These are phyloP conservation scores for Apophysomyces ossiformis DNA, from an alignment of 371 early-diverging fungal species.

Conservation along the genomic window DNA sequence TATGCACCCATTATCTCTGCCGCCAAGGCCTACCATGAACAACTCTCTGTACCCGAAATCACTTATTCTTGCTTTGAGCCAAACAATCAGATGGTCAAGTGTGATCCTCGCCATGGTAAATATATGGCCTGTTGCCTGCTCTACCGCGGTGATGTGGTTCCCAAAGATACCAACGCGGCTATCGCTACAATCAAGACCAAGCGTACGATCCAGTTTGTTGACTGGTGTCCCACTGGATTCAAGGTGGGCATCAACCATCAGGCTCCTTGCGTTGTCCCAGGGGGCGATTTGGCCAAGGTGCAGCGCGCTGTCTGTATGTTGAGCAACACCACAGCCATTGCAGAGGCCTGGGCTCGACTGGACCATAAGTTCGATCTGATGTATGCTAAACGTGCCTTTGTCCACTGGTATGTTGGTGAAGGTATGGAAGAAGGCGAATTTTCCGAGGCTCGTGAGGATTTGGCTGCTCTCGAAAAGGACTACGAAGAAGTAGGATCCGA, in stretches of 20 bases:
- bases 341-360: constrained; percentile 92
- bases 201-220: constrained; percentile 92
- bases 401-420: constrained; percentile 98
- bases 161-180: constrained; percentile 86
- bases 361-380: constrained; percentile 94
- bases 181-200: constrained; percentile 90
- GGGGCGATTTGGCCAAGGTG: constrained; percentile 87
- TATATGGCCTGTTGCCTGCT: constrained; percentile 95
- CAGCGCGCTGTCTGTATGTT: constrained; percentile 93
- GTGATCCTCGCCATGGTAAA: constrained; percentile 91
- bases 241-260: constrained; percentile 95
- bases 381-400: constrained; percentile 97
- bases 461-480: constrained; percentile 60
- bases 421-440: constrained; percentile 93
- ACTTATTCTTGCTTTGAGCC: constrained; percentile 92
- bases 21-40: constrained; percentile 92
- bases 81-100: constrained; percentile 50
- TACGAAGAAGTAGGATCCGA: constrained; percentile 98
- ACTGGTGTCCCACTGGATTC: constrained; percentile 98
- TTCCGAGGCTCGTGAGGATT: constrained; percentile 86
- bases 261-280: constrained; percentile 86
- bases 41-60: constrained; percentile 87
- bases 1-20: constrained; percentile 36
- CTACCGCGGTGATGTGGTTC: constrained; percentile 92
- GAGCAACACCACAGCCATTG: constrained; percentile 94